A percentile compares a stretch with the other conserved stretches of the same genome.
These are phyloP conservation scores for Haplosporangium sp. DNA, from an alignment of 371 early-diverging fungal species.

Conservation along the genomic window DNA sequence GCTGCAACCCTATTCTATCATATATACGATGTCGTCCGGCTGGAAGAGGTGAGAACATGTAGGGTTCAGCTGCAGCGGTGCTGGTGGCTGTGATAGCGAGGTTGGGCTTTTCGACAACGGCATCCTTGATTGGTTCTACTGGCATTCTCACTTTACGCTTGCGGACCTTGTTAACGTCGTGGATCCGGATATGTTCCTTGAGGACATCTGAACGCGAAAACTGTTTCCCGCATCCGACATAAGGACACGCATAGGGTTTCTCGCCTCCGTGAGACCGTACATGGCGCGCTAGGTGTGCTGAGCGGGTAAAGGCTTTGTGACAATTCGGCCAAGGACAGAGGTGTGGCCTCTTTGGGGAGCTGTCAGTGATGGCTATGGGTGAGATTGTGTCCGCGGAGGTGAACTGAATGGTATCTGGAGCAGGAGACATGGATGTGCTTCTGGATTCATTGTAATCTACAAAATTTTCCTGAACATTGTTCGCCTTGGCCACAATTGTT, in stretches of 20 bases:
- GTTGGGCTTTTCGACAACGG: not conserved
- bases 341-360: slow-evolving; percentile 38
- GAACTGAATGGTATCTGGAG: too few relatives aligned
- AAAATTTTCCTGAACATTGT: too few relatives aligned
- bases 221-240: slow-evolving; percentile 43
- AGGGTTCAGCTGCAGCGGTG: not conserved
- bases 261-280: slow-evolving; percentile 52
- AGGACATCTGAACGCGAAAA: slow-evolving; percentile 54
- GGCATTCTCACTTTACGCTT: slow-evolving; percentile 28
- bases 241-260: slow-evolving; percentile 43
- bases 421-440: too few relatives aligned
- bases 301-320: slow-evolving; percentile 51
- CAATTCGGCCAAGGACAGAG: slow-evolving; percentile 48
- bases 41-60: too few relatives aligned
- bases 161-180: slow-evolving; percentile 51
- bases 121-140: slow-evolving; percentile 2
- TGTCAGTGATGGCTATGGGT: too few relatives aligned
- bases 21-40: too few relatives aligned
- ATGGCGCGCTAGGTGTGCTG: slow-evolving; percentile 51
- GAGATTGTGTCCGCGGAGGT: too few relatives aligned
- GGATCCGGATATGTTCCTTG: slow-evolving; percentile 51
- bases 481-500: too few relatives aligned
- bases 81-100: slow-evolving; percentile 1
- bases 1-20: too few relatives aligned
- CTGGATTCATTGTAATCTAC: too few relatives aligned